These are phyloP conservation scores for Grosmannia huntii DNA, from an alignment of 2,329 filamentous ascomycete species.

Conservation along the genomic window DNA sequence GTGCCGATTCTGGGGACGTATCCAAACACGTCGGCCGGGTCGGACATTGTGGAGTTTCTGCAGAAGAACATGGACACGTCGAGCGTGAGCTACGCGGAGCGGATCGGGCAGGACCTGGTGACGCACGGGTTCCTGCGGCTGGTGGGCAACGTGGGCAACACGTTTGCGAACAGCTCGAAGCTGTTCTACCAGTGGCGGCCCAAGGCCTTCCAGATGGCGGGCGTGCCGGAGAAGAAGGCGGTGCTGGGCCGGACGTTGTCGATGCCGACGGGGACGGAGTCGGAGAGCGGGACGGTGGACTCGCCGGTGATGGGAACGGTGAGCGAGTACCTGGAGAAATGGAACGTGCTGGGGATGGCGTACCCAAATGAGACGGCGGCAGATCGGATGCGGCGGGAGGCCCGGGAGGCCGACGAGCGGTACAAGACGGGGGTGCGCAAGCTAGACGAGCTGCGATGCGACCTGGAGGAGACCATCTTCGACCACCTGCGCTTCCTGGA, in stretches of 20 bases:
- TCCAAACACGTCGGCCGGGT: conserved; percentile 78
- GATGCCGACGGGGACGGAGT: conserved; percentile 18
- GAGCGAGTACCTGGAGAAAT: conserved; percentile 78
- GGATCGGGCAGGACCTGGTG: conserved; percentile 88
- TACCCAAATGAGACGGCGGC: conserved; percentile 88
- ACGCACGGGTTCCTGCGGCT: conserved; percentile 75
- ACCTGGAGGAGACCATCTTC: conserved; percentile 89
- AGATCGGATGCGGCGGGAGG: conserved; percentile 78
- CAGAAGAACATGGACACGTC: conserved; percentile 76
- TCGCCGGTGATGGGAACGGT: conserved; percentile 74
- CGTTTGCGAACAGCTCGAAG: conserved; percentile 93
- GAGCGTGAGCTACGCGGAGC: conserved; percentile 81
- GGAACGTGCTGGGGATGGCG: conserved; percentile 83
- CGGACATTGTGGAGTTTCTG: conserved; percentile 92
- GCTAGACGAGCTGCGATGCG: conserved; percentile 82
- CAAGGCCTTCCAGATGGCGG: conserved; percentile 78
- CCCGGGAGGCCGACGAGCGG: conserved; percentile 78
- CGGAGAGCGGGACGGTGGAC: conserved; percentile 38
- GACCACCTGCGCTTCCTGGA: conserved; percentile 92
- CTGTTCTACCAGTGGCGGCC: conserved; percentile 97
- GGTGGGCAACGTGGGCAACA: conserved; percentile 86
- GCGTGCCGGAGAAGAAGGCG: conserved; percentile 78
- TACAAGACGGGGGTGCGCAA: conserved; percentile 81
- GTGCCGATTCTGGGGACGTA: conserved; percentile 93
- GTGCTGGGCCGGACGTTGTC: conserved; percentile 65